Evolutionary conservation across 495 filamentous ascomycete species (phyloP).

Genomic region (Aspergillus kassunensis): DNA sequence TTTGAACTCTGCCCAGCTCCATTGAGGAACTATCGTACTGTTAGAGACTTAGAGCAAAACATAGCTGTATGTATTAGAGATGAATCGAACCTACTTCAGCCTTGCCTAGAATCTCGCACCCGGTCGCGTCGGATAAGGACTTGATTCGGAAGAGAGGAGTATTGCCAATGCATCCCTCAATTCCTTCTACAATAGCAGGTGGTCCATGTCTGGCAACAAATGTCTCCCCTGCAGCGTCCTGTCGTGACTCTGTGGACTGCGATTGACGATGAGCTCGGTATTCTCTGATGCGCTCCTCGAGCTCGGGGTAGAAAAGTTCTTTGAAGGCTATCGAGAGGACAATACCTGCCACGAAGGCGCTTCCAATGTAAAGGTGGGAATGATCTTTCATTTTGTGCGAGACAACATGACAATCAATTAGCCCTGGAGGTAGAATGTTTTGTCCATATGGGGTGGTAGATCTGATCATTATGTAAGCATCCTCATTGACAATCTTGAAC

Average conservation of each 20-base stretch:
- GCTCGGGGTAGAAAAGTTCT: constrained; percentile 60
- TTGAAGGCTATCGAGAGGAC: constrained; percentile 69
- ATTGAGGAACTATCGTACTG: constrained; percentile 66
- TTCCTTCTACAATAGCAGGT: constrained; percentile 57
- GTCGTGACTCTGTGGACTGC: constrained; percentile 3
- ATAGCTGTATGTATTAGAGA: not conserved
- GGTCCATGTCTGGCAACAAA: constrained; percentile 34
- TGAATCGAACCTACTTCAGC: constrained; percentile 58
- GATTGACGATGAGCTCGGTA: constrained; percentile 16
- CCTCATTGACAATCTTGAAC: too few relatives aligned
- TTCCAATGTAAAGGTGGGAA: constrained; percentile 47
- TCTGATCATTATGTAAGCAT: too few relatives aligned
- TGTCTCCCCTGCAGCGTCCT: constrained; percentile 6
- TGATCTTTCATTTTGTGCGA: constrained; percentile 31
- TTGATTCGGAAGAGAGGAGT: constrained; percentile 88
- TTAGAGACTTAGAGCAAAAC: not conserved
- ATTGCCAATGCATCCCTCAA: constrained; percentile 91
- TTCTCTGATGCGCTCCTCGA: constrained; percentile 58
- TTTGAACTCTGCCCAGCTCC: constrained; percentile 95
- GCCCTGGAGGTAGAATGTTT: too few relatives aligned
- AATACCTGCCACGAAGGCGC: constrained; percentile 71
- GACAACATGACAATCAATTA: too few relatives aligned
- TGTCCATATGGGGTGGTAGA: too few relatives aligned
- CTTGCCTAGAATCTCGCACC: constrained; percentile 89
- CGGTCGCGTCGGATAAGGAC: constrained; percentile 84